Evolutionary conservation across 208 protist genomes (phyloP).

Genomic region (Acanthamoeba culbertsoni): DNA sequence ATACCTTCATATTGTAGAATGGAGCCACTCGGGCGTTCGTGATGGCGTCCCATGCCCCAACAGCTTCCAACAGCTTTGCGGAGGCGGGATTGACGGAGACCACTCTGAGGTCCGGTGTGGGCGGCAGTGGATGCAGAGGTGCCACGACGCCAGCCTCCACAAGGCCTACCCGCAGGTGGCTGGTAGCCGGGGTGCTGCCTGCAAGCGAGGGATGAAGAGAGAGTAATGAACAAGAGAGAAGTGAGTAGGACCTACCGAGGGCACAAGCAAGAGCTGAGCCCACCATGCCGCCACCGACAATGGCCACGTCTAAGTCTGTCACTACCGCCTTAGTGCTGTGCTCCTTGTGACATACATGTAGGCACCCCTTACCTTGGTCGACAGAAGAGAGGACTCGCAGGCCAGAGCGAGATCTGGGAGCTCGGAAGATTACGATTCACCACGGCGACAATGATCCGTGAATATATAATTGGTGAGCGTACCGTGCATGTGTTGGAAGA

Average conservation of each 20-base stretch:
- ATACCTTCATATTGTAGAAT: not conserved
- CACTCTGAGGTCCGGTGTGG: not conserved
- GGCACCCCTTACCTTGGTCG: no score
- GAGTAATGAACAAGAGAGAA: not conserved
- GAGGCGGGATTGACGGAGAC: conserved; percentile 46
- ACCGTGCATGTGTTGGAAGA: no score
- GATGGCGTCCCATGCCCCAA: not conserved
- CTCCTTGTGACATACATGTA: no score
- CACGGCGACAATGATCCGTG: no score
- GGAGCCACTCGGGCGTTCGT: not conserved
- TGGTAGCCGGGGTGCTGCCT: conserved; percentile 3
- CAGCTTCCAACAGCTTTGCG: not conserved
- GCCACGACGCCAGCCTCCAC: not conserved
- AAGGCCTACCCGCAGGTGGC: conserved; percentile 1
- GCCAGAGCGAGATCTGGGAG: no score
- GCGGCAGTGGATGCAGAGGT: conserved; percentile 13
- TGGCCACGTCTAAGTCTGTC: conserved; percentile 51
- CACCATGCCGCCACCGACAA: conserved; percentile 55
- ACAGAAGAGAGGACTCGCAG: no score
- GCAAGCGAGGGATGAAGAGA: not conserved
- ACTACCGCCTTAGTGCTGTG: no score
- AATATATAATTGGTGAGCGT: no score
- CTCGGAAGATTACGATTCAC: no score
- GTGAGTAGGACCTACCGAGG: not conserved
- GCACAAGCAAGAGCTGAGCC: conserved; percentile 56